These are phyloP conservation scores for Phyllosticta citrichinensis DNA, from an alignment of 2,329 filamentous ascomycete species.

Conservation along the genomic window DNA sequence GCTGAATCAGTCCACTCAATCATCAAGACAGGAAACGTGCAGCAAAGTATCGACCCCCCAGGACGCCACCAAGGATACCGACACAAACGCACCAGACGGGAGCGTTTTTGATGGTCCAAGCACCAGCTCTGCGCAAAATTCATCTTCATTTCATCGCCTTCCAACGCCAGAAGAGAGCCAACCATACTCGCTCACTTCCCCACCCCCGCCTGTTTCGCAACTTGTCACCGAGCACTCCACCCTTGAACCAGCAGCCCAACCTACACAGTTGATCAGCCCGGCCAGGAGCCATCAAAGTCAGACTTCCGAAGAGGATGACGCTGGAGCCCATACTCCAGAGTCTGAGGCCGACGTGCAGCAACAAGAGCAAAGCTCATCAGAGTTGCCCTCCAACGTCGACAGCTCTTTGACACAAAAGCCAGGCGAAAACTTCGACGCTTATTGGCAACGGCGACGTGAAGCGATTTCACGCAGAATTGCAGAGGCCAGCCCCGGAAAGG, in stretches of 20 bases:
- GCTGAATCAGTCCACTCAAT: conserved; percentile 20
- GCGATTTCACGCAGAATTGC: conserved; percentile 12
- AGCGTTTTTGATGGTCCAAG: conserved; percentile 18
- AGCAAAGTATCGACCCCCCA: not conserved
- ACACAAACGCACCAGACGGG: conserved; percentile 11
- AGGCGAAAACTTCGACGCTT: not conserved
- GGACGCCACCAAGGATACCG: not conserved
- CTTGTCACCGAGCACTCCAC: conserved; percentile 11
- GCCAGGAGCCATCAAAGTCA: conserved; percentile 11
- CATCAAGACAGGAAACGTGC: not conserved
- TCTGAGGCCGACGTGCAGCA: not conserved
- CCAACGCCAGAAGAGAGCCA: conserved; percentile 24
- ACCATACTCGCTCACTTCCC: not conserved
- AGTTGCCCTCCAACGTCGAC: not conserved
- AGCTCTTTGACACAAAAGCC: not conserved
- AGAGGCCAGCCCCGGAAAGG: conserved; percentile 12
- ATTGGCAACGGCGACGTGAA: conserved; percentile 8
- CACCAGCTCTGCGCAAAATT: conserved; percentile 7
- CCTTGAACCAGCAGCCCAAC: conserved; percentile 4
- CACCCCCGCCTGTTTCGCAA: conserved; percentile 18
- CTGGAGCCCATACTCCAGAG: conserved; percentile 18
- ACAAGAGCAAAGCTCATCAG: not conserved
- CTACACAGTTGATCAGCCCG: conserved; percentile 22
- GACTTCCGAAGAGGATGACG: conserved; percentile 21
- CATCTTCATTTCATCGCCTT: conserved; percentile 14